Evolutionary conservation across 2,329 filamentous ascomycete species (phyloP), one percentile per base, ranked within the genome.

Genomic region (Neoarthrinium moseri): DNA sequence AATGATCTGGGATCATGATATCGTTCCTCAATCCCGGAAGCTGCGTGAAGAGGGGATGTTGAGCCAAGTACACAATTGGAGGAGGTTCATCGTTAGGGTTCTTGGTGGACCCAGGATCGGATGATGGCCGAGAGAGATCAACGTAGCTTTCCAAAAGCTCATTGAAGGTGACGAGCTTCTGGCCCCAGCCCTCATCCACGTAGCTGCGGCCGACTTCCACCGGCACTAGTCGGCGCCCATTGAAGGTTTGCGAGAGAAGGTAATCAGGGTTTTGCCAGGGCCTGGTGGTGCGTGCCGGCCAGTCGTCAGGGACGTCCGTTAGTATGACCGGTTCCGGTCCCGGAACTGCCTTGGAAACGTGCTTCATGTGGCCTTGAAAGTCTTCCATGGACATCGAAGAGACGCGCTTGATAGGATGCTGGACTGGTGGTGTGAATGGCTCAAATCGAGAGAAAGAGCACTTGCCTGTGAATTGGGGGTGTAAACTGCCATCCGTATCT

Each of bases 181-280:
- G 92, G 0, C 84, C 83, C 91, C 92, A 96, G 18, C 76, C 85
- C 17, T 81, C 78, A 52, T 96, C 90, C 1, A 90, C 91, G 60
- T 97, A 99, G 59, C 87, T 94, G 37, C 87, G 75, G 1, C 94
- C 92, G 2, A 94, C 66, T 63, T 97, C 91, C 3, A 96, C 79
- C 0, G 92, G 92, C 0, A 97, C 88, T 0, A 96, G 77, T 10
- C 94, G 78, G 24, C 84, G 74, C 0, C 94, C 94, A 3, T 74
- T 78, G 27, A 96, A 81, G 0, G 91, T 96, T 45, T 74, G 77
- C 10, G 80, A 74, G 10, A 90, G 73, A 46, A 96, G 81, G 63
- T 96, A 96, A 0, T 72, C 70, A 0, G 84, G 83, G n/a, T 75
- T 80, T 7, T 70, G 74, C 94, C 94, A 99, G 1, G 82, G 80